phyloP scores from a whole-genome alignment of 108 stramenopile genomes.

The Mayamaea pseudoterrestris region DNA sequence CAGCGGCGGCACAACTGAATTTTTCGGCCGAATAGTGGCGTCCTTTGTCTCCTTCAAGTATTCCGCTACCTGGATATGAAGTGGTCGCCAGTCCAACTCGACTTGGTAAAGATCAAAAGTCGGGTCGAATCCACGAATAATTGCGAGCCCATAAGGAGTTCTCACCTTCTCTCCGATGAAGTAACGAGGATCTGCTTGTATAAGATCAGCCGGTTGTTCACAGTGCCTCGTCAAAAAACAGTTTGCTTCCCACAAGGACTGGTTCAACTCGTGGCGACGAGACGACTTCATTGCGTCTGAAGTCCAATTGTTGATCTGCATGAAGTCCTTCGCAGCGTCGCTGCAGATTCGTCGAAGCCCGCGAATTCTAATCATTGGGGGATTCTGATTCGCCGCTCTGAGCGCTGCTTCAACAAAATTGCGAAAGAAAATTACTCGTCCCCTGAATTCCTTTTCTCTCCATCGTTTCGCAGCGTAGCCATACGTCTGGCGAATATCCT shows the following conservation, averaged over 20 bases:
- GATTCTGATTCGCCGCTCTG: conserved; percentile 68
- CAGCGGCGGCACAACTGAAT: conserved; percentile 3
- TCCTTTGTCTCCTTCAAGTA: conserved; percentile 28
- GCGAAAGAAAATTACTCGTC: conserved; percentile 80
- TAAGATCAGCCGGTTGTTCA: conserved; percentile 37
- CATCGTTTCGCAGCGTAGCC: conserved; percentile 68
- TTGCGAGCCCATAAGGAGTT: conserved; percentile 75
- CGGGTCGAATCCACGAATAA: conserved; percentile 55
- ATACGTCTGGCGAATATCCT: conserved; percentile 53
- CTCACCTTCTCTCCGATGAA: conserved; percentile 57
- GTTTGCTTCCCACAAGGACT: conserved; percentile 70
- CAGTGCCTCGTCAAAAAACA: conserved; percentile 25
- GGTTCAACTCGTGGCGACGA: conserved; percentile 68
- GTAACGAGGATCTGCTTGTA: conserved; percentile 50
- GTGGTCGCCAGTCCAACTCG: conserved; percentile 76
- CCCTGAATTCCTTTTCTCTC: conserved; percentile 54
- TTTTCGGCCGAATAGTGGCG: conserved; percentile 19
- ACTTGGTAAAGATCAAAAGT: conserved; percentile 67
- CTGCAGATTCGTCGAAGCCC: conserved; percentile 67
- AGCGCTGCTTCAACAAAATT: conserved; percentile 91
- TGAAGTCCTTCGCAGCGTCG: conserved; percentile 75
- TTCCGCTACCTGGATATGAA: conserved; percentile 66
- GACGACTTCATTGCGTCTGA: conserved; percentile 56
- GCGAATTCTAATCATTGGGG: conserved; percentile 66
- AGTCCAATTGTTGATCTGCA: conserved; percentile 70